Percentiles rank a stretch among this genome's conserved stretches.
These are phyloP conservation scores for Linaria vulgaris DNA, from an alignment of 257 asterid genomes.

Conservation along the genomic window DNA sequence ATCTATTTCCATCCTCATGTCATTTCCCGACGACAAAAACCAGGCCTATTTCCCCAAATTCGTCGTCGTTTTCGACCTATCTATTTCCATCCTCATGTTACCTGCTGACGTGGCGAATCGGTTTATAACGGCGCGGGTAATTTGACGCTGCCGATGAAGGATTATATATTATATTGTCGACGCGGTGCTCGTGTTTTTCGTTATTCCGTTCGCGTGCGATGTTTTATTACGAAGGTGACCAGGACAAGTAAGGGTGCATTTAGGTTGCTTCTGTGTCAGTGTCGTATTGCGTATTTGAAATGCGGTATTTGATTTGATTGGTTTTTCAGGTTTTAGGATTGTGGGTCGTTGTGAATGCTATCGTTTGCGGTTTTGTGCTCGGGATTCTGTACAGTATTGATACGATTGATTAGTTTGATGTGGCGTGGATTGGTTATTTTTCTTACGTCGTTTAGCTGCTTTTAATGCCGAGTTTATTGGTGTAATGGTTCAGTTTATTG, in stretches of 20 bases:
- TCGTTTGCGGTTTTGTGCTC: slow-evolving; percentile 78
- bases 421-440: slow-evolving; percentile 15
- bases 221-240: slow-evolving; percentile 98
- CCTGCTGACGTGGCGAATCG: slow-evolving; percentile 98
- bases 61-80: slow-evolving; percentile 91
- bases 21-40: slow-evolving; percentile 87
- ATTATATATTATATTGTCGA: slow-evolving; percentile 75
- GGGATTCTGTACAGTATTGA: slow-evolving; percentile 88
- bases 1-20: no score
- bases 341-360: slow-evolving; percentile 84
- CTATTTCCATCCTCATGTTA: slow-evolving; percentile 91
- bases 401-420: slow-evolving; percentile 11
- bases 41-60: slow-evolving; percentile 98
- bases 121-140: slow-evolving; percentile 91
- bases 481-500: no score
- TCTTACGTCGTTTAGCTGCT: not conserved
- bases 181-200: slow-evolving; percentile 83
- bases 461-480: no score
- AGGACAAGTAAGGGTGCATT: slow-evolving; percentile 60
- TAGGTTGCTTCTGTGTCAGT: not conserved
- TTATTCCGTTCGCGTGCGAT: slow-evolving; percentile 96
- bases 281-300: not conserved
- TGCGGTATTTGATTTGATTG: slow-evolving; percentile 7
- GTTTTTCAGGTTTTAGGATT: slow-evolving; percentile 56
- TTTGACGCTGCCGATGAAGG: slow-evolving; percentile 95